phyloP scores from a whole-genome alignment of 164 flowering plant genomes.

The Sedum album region DNA sequence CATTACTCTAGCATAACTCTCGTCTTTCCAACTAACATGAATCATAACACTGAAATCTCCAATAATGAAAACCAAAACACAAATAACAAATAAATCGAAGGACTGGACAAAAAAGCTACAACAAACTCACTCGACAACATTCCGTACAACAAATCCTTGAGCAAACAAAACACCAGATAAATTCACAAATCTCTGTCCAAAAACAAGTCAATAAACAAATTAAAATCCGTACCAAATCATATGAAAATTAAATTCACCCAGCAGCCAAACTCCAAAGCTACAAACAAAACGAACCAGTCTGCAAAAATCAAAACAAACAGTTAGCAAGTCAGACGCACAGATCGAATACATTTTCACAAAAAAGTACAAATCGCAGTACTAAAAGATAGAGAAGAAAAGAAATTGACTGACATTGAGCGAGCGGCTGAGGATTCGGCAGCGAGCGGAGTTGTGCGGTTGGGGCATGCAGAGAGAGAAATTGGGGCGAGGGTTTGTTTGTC shows the following conservation, averaged over 20 bases:
- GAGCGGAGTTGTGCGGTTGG: not conserved
- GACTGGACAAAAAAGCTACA: not conserved
- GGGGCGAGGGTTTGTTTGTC: not conserved
- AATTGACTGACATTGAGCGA: not conserved
- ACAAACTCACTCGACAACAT: not conserved
- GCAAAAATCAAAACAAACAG: not conserved
- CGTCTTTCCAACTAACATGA: no score
- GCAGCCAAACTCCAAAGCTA: not conserved
- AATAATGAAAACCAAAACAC: not conserved
- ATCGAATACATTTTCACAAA: not conserved
- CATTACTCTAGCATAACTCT: not conserved
- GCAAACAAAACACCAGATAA: not conserved
- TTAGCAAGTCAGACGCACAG: not conserved
- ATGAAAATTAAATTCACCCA: not conserved
- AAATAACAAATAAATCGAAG: no score
- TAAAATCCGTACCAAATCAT: not conserved
- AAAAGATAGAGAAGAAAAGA: not conserved
- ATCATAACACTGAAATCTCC: not conserved
- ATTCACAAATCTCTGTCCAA: not conserved
- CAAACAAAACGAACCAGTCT: no score
- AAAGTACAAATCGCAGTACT: not conserved
- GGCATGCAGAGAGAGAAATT: constrained; percentile 1
- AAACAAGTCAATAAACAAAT: not conserved
- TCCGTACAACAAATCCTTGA: not conserved
- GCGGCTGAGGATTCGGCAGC: constrained; percentile 2